These are phyloP conservation scores for Fusarium lyarnte DNA, from an alignment of 2,329 filamentous ascomycete species.

Conservation along the genomic window DNA sequence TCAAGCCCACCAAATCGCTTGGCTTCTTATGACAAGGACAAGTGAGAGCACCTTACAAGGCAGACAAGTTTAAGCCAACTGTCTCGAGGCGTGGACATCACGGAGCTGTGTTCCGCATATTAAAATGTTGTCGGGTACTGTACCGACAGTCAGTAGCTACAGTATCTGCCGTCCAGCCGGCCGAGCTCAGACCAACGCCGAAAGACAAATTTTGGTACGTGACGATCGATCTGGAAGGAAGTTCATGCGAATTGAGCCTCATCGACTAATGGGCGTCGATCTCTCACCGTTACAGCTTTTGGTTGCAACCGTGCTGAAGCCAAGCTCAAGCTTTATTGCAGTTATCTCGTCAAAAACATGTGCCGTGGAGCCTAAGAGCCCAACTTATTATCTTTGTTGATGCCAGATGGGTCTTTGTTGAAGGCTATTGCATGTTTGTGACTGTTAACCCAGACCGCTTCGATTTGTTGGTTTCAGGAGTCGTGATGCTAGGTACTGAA, in stretches of 20 bases:
- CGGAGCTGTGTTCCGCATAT: conserved; percentile 18
- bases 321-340: conserved; percentile 15
- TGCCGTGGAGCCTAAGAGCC: conserved; percentile 15
- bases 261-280: conserved; percentile 18
- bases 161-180: not conserved
- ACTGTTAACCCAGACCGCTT: conserved; percentile 24
- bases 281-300: conserved; percentile 8
- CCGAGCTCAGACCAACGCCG: conserved; percentile 11
- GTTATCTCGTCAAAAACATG: not conserved
- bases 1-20: conserved; percentile 4
- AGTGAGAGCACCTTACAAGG: conserved; percentile 8
- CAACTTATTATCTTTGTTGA: conserved; percentile 14
- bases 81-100: not conserved
- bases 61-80: conserved; percentile 2
- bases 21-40: conserved; percentile 6
- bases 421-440: not conserved
- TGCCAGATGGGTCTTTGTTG: conserved; percentile 24
- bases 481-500: conserved; percentile 1
- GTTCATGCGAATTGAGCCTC: conserved; percentile 30
- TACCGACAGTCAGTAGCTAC: not conserved
- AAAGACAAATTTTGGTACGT: not conserved
- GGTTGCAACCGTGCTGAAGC: conserved; percentile 25
- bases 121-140: conserved; percentile 7
- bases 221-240: conserved; percentile 27
- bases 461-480: conserved; percentile 7